Evolutionary conservation across 1,139 yeast genomes (phyloP), one percentile per base, ranked within the genome.

Genomic region (Taphrina flavorubra): DNA sequence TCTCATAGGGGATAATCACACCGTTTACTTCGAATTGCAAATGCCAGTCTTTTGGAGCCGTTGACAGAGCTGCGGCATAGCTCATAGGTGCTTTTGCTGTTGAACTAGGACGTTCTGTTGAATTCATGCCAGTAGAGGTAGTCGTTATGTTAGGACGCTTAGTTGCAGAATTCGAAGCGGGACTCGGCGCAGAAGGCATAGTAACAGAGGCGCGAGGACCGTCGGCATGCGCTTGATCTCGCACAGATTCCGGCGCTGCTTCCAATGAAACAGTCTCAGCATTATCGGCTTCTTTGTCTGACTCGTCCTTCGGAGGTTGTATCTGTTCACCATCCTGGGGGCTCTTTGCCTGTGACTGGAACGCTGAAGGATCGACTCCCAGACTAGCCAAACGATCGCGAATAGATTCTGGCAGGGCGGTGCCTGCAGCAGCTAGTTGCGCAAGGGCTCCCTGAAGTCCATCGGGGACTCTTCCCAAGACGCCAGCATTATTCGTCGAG

Each of bases 21-120:
- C 85, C 92, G 71, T 87, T 83, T 34, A 88, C 79, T 6, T 80
- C 79, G 75, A 92, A 92, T 72, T 88, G 90, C 66, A 88, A 79
- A 69, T 82, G 78, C 79, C 82, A 84, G 7, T 79, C 77, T 11
- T 75, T 75, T 3, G 69, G 57, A 36, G 69, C 46, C 1, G 71
- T 59, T 34, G 70, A 72, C 37, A 72, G 46, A 13, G 72, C 74
- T 2, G 72, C 70, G 16, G 70, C 68, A 64, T 68, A 64, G 40
- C 70, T 69, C 44, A 56, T 53, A 20, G 56, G 55, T 11, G 55
- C 63, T 31, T 65, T 65, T 34, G 47, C 14, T 6, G 36, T 25
- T 18, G 31, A 10, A n/a, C 20, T 47, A 14, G 5, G 13, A 25
- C 53, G 53, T 5, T 49, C 36, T 11, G 31, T 10, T 2, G 53